Base-by-base conservation (phyloP, 306 rosid genomes). In the Psophocarpus tetragonolobus region DNA sequence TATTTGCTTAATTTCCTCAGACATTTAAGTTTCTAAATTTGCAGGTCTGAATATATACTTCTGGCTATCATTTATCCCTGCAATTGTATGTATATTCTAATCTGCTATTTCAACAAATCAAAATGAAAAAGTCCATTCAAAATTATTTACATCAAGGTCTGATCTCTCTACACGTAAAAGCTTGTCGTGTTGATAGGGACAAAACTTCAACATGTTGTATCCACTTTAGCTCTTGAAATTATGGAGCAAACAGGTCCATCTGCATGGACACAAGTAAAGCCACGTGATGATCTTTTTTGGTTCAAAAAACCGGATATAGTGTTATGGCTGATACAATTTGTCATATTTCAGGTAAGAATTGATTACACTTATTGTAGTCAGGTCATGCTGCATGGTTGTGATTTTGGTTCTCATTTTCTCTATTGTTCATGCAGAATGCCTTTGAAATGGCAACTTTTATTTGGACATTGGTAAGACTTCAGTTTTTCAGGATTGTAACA, bases 1-100 rank as follows among this genome's bases (percentile, higher is more conserved):
- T 71, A 71, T 69, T 64, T 56, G 57, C 41, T 77, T 20, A 74
- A 77, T 58, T 81, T 87, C 50, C 70, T 79, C 21, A 57, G 42
- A 48, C 53, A 11, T 30, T 54, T 8, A 51, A 75, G 64, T 81
- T 82, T 23, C 54, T 18, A 35, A 64, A 73, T 83, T 80, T 86
- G 71, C 89, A 92, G 98, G 98, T 75, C 80, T 91, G 70, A 86
- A 95, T 75, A 88, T 92, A 77, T 95, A 95, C 90, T 91, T 95
- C 87, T 95, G 98, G 98, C 86, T 95, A 79, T 95, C 97, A 71
- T 95, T 95, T 80, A 92, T 95, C 84, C 98, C 98, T 38, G 97
- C 91, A 68, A 84, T 91, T 80, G 97, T 95, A 90, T 84, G 96
- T 84, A 73, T 70, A 62, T 56, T 78, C 48, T 73, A 39, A 45